phyloP scores from a whole-genome alignment of 2,329 filamentous ascomycete species.

The Penicillium sp. region DNA sequence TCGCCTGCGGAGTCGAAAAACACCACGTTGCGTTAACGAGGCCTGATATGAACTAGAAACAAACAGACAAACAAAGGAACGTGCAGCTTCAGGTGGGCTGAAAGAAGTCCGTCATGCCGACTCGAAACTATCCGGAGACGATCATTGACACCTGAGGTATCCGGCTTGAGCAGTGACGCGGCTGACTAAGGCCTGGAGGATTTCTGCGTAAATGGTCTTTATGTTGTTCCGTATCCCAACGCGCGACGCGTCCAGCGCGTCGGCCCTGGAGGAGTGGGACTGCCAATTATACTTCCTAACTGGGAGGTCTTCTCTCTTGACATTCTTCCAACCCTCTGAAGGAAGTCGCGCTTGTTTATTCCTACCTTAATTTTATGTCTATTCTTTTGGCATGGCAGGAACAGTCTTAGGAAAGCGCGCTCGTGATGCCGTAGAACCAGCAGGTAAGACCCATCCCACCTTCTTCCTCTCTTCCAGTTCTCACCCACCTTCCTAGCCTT shows the following conservation, averaged over 20 bases:
- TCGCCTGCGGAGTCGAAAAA: slow-evolving; percentile 30
- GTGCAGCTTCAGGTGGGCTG: slow-evolving; percentile 2
- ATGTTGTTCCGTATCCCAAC: not conserved
- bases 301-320: slow-evolving; percentile 6
- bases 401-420: slow-evolving; percentile 45
- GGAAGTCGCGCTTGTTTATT: slow-evolving; percentile 1
- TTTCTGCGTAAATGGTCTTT: not conserved
- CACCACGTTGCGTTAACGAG: slow-evolving; percentile 10
- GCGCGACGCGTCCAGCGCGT: slow-evolving; percentile 11
- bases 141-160: slow-evolving; percentile 5
- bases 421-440: slow-evolving; percentile 33
- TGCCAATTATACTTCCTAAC: slow-evolving; percentile 12
- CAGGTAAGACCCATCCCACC: slow-evolving; percentile 36
- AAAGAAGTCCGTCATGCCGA: slow-evolving; percentile 5
- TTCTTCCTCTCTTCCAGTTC: slow-evolving; percentile 14
- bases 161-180: not conserved
- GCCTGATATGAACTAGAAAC: not conserved
- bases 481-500: slow-evolving; percentile 24
- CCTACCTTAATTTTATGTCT: slow-evolving; percentile 19
- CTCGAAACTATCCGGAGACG: slow-evolving; percentile 13
- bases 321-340: slow-evolving; percentile 3
- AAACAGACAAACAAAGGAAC: slow-evolving; percentile 6
- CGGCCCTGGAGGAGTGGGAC: not conserved
- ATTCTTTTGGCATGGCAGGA: slow-evolving; percentile 36
- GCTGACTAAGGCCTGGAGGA: slow-evolving; percentile 1